Evolutionary conservation across 306 rosid genomes (phyloP).

Genomic region (Malus sieversii): DNA sequence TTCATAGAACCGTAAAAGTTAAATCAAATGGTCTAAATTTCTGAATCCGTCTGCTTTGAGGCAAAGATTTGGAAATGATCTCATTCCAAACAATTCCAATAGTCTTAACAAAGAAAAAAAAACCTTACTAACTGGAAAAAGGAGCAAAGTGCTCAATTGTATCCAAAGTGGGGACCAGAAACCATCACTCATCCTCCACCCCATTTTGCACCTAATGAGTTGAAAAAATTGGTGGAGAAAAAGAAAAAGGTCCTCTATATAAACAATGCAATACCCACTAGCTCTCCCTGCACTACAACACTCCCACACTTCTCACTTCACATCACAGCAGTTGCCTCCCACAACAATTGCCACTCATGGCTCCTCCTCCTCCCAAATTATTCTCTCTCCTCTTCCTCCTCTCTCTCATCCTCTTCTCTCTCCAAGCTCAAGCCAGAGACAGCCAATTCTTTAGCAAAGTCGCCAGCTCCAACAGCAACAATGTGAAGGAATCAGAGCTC

Average conservation of each 20-base stretch:
- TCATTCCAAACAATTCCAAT: too few relatives aligned
- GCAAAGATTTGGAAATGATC: too few relatives aligned
- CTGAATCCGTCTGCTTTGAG: too few relatives aligned
- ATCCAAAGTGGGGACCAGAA: slow-evolving; percentile 48
- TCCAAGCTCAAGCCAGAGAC: slow-evolving; percentile 57
- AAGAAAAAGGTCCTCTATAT: slow-evolving; percentile 29
- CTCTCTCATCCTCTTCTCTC: slow-evolving; percentile 38
- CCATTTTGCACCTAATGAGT: slow-evolving; percentile 50
- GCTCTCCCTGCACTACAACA: background rate
- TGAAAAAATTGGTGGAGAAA: slow-evolving; percentile 19
- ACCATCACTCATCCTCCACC: slow-evolving; percentile 23
- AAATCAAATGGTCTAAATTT: too few relatives aligned
- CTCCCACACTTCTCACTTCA: background rate
- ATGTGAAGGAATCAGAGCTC: slow-evolving; percentile 29
- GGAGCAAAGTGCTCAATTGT: slow-evolving; percentile 1
- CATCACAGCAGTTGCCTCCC: background rate
- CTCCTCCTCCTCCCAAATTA: slow-evolving; percentile 25
- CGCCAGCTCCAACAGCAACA: slow-evolving; percentile 24
- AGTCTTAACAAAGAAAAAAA: background rate
- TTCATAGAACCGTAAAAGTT: too few relatives aligned
- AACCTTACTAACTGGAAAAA: background rate
- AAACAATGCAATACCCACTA: slow-evolving; percentile 17
- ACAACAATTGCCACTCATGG: slow-evolving; percentile 40
- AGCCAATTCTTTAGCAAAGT: slow-evolving; percentile 84
- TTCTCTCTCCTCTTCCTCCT: slow-evolving; percentile 34